phyloP scores from a whole-genome alignment of 2,329 filamentous ascomycete species.

The Cladosporium sp. region DNA sequence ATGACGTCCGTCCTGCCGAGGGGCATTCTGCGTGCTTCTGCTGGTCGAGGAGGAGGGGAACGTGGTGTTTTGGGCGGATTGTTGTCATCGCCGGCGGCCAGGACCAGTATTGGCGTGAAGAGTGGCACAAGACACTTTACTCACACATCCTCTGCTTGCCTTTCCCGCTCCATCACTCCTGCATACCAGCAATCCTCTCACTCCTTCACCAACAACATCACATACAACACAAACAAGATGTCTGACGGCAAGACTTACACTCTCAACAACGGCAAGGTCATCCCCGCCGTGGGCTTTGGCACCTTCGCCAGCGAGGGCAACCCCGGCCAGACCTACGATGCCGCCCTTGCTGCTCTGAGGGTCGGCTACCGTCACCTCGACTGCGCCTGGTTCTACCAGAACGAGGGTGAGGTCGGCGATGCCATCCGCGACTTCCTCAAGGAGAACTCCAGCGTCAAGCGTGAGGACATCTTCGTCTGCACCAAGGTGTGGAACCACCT shows the following conservation, averaged over 20 bases:
- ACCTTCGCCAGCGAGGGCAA: constrained; percentile 64
- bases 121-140: background rate
- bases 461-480: constrained; percentile 48
- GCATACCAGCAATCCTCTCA: constrained; percentile 1
- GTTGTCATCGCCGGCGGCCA: background rate
- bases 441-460: constrained; percentile 42
- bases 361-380: constrained; percentile 53
- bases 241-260: constrained; percentile 52
- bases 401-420: constrained; percentile 51
- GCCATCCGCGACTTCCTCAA: constrained; percentile 53
- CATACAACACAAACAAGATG: constrained; percentile 42
- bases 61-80: background rate
- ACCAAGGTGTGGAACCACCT: constrained; percentile 54
- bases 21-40: background rate
- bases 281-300: constrained; percentile 61
- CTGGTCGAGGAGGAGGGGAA: too few species aligned
- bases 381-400: constrained; percentile 53
- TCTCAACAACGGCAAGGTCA: constrained; percentile 56
- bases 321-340: constrained; percentile 55
- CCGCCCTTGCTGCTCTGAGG: constrained; percentile 47
- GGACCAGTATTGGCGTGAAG: background rate
- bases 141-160: background rate
- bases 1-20: constrained; percentile 2
- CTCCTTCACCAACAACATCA: background rate
- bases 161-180: constrained; percentile 7